Evolutionary conservation across 1,284 basidiomycete species (phyloP).

Genomic region (Cryptococcus sp.): DNA sequence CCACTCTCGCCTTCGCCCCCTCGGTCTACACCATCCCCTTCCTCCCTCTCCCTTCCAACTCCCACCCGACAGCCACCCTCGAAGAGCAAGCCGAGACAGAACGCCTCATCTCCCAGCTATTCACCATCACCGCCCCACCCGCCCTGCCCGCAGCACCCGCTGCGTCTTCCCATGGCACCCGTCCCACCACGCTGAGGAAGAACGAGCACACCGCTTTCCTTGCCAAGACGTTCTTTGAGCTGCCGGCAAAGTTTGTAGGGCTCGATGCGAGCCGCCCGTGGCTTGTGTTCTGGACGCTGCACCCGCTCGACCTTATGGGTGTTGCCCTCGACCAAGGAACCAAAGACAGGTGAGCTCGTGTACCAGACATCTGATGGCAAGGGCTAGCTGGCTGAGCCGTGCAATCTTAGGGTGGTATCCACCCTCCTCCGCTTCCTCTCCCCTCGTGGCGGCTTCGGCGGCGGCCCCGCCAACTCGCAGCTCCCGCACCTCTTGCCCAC

Average conservation of each 20-base stretch:
- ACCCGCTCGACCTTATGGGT: constrained; percentile 72
- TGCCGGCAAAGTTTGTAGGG: constrained; percentile 68
- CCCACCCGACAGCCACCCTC: constrained; percentile 63
- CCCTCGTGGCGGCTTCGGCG: constrained; percentile 82
- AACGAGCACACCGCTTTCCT: constrained; percentile 41
- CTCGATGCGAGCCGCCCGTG: constrained; percentile 91
- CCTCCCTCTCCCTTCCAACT: constrained; percentile 49
- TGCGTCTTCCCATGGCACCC: constrained; percentile 21
- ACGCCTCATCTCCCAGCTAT: constrained; percentile 56
- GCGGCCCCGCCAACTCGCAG: constrained; percentile 73
- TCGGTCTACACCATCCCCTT: constrained; percentile 36
- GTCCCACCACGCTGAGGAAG: constrained; percentile 25
- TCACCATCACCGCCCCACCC: constrained; percentile 41
- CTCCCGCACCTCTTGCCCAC: constrained; percentile 83
- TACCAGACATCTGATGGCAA: neutral
- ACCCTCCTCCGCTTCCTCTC: constrained; percentile 76
- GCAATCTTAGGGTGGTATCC: constrained; percentile 13
- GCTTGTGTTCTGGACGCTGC: constrained; percentile 87
- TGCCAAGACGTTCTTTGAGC: constrained; percentile 44
- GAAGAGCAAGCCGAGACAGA: constrained; percentile 66
- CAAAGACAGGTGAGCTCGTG: constrained; percentile 63
- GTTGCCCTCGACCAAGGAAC: constrained; percentile 70
- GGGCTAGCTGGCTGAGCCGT: neutral
- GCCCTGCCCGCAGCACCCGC: constrained; percentile 4
- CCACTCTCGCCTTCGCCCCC: constrained; percentile 21